These are phyloP conservation scores for Stenocarpella maydis DNA, from an alignment of 2,329 filamentous ascomycete species.

Conservation along the genomic window DNA sequence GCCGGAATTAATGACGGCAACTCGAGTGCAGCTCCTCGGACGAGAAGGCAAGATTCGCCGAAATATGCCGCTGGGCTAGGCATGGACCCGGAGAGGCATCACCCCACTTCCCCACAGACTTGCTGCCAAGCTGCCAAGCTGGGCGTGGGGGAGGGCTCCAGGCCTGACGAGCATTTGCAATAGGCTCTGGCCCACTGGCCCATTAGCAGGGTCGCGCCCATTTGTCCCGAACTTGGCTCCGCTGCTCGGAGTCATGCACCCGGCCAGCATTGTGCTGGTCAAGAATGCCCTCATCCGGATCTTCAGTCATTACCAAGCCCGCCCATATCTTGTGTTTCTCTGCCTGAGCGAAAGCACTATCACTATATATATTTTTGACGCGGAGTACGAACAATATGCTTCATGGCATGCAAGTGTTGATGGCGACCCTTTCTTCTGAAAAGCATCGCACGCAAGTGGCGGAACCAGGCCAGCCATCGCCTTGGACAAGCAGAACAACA, in stretches of 20 bases:
- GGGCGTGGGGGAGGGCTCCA: conserved; percentile 5
- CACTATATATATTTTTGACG: background rate
- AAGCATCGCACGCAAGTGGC: background rate
- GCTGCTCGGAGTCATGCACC: conserved; percentile 4
- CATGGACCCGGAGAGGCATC: background rate
- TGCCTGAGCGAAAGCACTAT: background rate
- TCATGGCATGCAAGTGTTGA: background rate
- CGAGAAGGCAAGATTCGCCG: conserved; percentile 24
- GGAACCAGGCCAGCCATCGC: background rate
- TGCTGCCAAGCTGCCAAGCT: background rate
- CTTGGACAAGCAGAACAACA: background rate
- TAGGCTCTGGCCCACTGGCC: conserved; percentile 11
- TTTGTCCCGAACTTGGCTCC: conserved; percentile 22
- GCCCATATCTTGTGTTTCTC: background rate
- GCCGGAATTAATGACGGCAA: conserved; percentile 4
- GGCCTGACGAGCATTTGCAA: conserved; percentile 24
- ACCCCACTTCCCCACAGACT: conserved; percentile 32
- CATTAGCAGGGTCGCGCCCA: conserved; percentile 30
- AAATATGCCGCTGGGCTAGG: conserved; percentile 23
- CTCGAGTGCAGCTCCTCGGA: background rate
- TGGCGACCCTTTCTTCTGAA: background rate
- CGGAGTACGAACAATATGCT: too few relatives aligned
- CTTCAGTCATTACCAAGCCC: background rate
- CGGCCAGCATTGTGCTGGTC: background rate
- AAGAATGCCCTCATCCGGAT: background rate